These are phyloP conservation scores for Colletotrichum sp. DNA, from an alignment of 2,329 filamentous ascomycete species.

Conservation along the genomic window DNA sequence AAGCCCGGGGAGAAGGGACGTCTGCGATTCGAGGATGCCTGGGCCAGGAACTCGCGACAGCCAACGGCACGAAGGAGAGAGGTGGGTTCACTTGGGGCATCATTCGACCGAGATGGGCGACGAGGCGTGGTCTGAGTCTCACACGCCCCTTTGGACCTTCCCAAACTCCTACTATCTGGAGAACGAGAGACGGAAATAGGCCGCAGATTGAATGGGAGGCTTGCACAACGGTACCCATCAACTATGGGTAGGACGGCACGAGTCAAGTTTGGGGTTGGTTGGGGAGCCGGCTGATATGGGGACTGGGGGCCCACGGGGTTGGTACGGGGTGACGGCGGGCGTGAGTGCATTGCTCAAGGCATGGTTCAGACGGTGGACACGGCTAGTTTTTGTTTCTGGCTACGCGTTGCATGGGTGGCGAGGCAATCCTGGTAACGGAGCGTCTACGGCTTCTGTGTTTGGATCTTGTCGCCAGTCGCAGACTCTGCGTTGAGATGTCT, in stretches of 20 bases:
- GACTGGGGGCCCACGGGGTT: background rate
- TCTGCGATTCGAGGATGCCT: background rate
- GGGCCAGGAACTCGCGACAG: background rate
- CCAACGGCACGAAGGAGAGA: background rate
- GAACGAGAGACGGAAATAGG: background rate
- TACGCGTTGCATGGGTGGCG: background rate
- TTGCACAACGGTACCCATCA: background rate
- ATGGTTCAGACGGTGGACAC: background rate
- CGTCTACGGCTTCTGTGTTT: background rate
- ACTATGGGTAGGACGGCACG: constrained; percentile 1
- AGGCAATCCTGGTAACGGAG: background rate
- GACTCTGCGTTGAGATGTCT: background rate
- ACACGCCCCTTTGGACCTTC: background rate
- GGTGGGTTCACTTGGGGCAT: constrained; percentile 3
- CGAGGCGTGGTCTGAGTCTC: background rate
- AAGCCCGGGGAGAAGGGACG: background rate
- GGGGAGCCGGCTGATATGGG: background rate
- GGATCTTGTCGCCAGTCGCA: background rate
- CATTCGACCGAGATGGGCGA: constrained; percentile 9
- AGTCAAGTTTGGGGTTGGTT: background rate
- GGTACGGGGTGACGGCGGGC: background rate
- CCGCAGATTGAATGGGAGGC: background rate
- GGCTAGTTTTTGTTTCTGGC: background rate
- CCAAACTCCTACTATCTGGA: background rate
- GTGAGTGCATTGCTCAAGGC: background rate